Evolutionary conservation across 768 basidiomycete genomes (phyloP).

Genomic region (Antrodiella citrinella): DNA sequence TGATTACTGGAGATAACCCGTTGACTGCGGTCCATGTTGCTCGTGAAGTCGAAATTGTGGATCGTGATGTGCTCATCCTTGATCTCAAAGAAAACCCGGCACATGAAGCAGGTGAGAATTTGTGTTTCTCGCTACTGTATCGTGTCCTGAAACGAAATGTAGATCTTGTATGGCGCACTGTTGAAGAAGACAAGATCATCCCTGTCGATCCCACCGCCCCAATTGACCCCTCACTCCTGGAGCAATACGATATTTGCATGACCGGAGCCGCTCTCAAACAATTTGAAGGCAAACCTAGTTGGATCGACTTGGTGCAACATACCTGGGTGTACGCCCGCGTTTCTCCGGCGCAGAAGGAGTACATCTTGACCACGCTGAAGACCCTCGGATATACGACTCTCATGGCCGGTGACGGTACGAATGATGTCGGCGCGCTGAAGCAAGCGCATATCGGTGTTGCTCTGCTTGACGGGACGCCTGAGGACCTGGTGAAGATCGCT

Average conservation of each 20-base stretch:
- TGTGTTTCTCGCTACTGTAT: neutral
- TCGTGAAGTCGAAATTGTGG: constrained; percentile 92
- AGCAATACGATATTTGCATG: constrained; percentile 91
- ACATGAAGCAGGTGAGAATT: constrained; percentile 54
- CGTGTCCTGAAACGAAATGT: neutral
- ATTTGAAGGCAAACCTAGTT: constrained; percentile 61
- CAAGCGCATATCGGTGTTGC: constrained; percentile 98
- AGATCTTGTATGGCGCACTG: constrained; percentile 90
- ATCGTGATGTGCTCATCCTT: constrained; percentile 88
- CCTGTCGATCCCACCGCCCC: constrained; percentile 76
- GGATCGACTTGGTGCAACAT: constrained; percentile 81
- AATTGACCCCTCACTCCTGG: constrained; percentile 69
- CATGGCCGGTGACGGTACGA: constrained; percentile 99
- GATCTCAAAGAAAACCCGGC: constrained; percentile 79
- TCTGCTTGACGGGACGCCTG: constrained; percentile 80
- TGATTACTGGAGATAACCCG: constrained; percentile 99
- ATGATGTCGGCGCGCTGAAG: constrained; percentile 97
- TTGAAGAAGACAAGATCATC: constrained; percentile 88
- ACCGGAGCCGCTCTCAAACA: constrained; percentile 93
- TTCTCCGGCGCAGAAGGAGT: constrained; percentile 92
- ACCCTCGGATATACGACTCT: constrained; percentile 85
- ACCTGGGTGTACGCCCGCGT: constrained; percentile 99
- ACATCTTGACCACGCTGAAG: constrained; percentile 87
- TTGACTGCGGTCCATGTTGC: constrained; percentile 96
- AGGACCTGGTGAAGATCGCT: constrained; percentile 89